Conservation (phyloP, 495 filamentous ascomycete species). For the Coniosporium apollinis region DNA sequence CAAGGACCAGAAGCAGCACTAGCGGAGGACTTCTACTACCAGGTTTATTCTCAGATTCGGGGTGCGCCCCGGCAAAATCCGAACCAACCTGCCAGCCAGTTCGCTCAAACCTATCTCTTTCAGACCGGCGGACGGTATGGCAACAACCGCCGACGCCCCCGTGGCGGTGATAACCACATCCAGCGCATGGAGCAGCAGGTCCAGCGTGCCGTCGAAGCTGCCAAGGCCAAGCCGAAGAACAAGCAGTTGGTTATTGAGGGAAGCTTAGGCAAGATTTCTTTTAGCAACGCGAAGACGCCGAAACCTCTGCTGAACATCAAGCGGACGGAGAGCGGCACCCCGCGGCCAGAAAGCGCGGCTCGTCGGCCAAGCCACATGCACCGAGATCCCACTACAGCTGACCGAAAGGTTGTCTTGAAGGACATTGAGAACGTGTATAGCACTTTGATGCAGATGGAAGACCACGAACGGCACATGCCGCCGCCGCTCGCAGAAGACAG, state of each 20-base stretch:
- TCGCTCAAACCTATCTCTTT: conserved; percentile 94
- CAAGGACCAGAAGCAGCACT: conserved; percentile 61
- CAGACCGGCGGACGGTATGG: conserved; percentile 72
- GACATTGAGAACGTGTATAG: conserved; percentile 79
- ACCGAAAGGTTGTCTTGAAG: conserved; percentile 65
- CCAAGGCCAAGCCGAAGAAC: conserved; percentile 92
- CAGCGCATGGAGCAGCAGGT: conserved; percentile 99
- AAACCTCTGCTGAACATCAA: conserved; percentile 92
- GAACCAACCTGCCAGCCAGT: conserved; percentile 79
- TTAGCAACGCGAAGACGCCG: conserved; percentile 95
- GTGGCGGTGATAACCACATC: conserved; percentile 86
- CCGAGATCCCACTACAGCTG: conserved; percentile 32
- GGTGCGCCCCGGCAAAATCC: conserved; percentile 74
- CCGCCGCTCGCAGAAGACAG: conserved; percentile 42
- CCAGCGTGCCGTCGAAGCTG: conserved; percentile 88
- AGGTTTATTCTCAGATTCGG: conserved; percentile 86
- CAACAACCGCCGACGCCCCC: conserved; percentile 44
- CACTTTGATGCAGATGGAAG: conserved; percentile 81
- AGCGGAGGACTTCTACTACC: conserved; percentile 94
- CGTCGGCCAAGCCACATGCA: conserved; percentile 9
- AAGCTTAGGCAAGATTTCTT: conserved; percentile 95
- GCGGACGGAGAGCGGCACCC: conserved; percentile 54
- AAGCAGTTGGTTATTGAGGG: conserved; percentile 97
- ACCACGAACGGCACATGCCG: conserved; percentile 81
- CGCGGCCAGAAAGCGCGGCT: conserved; percentile 26